Evolutionary conservation across 2,329 filamentous ascomycete species (phyloP).

Genomic region (Fragosphaeria purpurea): DNA sequence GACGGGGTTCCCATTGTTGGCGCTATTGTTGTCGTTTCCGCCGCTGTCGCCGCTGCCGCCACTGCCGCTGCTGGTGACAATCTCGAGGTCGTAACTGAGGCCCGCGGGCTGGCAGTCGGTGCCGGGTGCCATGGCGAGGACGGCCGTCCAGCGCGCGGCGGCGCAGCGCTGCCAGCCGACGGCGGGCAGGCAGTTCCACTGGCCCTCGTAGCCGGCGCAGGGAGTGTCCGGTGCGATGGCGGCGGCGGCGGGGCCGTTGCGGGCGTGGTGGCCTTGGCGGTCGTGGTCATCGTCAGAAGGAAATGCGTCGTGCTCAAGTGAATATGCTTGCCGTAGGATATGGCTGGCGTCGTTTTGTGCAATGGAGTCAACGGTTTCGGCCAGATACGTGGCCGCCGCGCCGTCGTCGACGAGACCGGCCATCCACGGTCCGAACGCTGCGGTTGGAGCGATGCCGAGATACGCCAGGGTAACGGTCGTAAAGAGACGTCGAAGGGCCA

Average conservation of each 20-base stretch:
- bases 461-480: too few relatives aligned
- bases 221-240: conserved; percentile 20
- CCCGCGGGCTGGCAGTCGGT: conserved; percentile 36
- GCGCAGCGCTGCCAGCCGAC: conserved; percentile 41
- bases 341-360: too few relatives aligned
- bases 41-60: not conserved
- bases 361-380: too few relatives aligned
- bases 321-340: too few relatives aligned
- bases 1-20: not conserved
- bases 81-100: conserved; percentile 28
- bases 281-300: too few relatives aligned
- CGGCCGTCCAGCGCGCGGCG: conserved; percentile 34
- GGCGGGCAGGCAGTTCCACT: conserved; percentile 42
- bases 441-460: too few relatives aligned
- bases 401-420: too few relatives aligned
- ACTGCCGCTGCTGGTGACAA: not conserved
- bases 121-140: conserved; percentile 33
- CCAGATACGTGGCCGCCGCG: too few relatives aligned
- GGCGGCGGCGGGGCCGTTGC: not conserved
- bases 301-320: too few relatives aligned
- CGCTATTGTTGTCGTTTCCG: not conserved
- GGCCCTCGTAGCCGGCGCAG: conserved; percentile 35
- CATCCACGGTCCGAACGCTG: too few relatives aligned
- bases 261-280: too few relatives aligned
- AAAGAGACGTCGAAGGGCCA: too few relatives aligned